Evolutionary conservation across 192 early-diverging fungal genomes (phyloP).

Genomic region (Oehlia diaphana): DNA sequence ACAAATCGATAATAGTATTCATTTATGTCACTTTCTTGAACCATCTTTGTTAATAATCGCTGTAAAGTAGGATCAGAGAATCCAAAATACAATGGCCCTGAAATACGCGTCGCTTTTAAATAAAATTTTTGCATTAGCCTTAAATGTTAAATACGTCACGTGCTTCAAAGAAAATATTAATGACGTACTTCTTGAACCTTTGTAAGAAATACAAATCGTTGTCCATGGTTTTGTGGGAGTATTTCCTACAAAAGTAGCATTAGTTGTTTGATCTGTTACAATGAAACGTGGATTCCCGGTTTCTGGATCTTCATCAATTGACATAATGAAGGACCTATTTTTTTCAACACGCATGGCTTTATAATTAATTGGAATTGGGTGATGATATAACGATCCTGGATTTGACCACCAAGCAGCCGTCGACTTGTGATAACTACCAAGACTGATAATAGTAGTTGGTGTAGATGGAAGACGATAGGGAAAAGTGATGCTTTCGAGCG

Average conservation of each 20-base stretch:
- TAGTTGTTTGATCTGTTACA: background rate
- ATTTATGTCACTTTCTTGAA: background rate
- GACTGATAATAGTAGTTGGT: background rate
- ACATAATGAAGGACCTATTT: constrained; percentile 5
- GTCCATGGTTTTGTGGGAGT: constrained; percentile 5
- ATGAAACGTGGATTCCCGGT: constrained; percentile 1
- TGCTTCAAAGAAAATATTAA: background rate
- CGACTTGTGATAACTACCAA: constrained; percentile 6
- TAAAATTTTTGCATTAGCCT: constrained; percentile 13
- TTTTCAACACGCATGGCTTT: background rate
- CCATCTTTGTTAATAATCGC: constrained; percentile 6
- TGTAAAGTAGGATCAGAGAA: constrained; percentile 49
- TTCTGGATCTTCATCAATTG: background rate
- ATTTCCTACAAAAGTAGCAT: background rate
- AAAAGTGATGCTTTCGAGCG: background rate
- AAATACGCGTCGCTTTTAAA: constrained; percentile 52
- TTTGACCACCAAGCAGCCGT: constrained; percentile 1
- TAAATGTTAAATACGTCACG: background rate
- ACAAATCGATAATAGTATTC: constrained; percentile 8
- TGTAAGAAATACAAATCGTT: background rate
- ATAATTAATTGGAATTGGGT: constrained; percentile 4
- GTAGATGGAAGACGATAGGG: background rate
- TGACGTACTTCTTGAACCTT: background rate
- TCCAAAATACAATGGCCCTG: constrained; percentile 57
- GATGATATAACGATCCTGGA: constrained; percentile 6